A percentile compares a stretch with the other conserved stretches of the same genome.
Evolutionary conservation across 345 rosid species (phyloP).

Genomic region (Eucalyptus camaldulensis): DNA sequence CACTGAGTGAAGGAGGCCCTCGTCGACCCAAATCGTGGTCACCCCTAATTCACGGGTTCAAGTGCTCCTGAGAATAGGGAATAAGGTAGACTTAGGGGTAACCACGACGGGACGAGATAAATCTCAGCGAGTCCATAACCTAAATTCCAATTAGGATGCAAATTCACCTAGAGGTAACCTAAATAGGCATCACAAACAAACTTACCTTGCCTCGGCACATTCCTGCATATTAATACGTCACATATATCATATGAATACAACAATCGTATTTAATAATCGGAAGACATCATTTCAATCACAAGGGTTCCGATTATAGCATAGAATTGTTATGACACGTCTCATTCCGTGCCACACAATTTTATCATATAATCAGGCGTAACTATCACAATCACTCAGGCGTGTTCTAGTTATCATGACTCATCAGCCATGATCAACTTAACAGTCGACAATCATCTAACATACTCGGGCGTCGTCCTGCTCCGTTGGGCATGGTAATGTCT

Average conservation of each 20-base stretch:
- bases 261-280: accelerated
- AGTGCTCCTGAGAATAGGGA: accelerated
- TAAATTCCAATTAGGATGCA: accelerated
- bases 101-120: too few species aligned
- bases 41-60: accelerated
- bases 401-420: too few species aligned
- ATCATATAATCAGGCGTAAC: accelerated
- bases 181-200: accelerated
- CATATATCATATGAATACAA: too few species aligned
- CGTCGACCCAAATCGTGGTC: too few species aligned
- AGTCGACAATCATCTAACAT: accelerated
- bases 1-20: accelerated
- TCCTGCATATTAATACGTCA: accelerated
- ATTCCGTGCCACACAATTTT: too few species aligned
- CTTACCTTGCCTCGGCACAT: too few species aligned
- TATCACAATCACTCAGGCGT: too few species aligned
- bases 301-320: accelerated
- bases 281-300: too few species aligned
- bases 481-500: accelerated
- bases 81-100: too few species aligned
- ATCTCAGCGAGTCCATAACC: too few species aligned
- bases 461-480: accelerated
- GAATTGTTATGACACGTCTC: accelerated
- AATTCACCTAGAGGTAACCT: accelerated
- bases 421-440: accelerated